These are phyloP conservation scores for Apocynum venetum DNA, from an alignment of 257 asterid species.

Conservation along the genomic window DNA sequence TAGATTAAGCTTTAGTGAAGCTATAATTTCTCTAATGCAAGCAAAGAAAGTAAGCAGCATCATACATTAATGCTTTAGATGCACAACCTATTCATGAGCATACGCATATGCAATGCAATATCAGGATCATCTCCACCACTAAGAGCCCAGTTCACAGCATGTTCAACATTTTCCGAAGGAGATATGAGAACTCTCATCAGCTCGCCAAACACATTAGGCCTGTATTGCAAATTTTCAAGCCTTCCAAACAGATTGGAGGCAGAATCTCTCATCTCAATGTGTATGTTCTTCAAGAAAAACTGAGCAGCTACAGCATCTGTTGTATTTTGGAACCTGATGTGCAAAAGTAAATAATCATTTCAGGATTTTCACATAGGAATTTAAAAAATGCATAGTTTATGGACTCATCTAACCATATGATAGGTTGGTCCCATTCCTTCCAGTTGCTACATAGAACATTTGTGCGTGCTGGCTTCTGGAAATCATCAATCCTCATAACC, in stretches of 20 bases:
- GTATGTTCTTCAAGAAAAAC: conserved; percentile 82
- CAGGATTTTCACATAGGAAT: background rate
- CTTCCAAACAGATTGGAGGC: conserved; percentile 76
- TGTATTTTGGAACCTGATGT: conserved; percentile 84
- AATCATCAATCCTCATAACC: conserved; percentile 85
- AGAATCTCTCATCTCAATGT: conserved; percentile 67
- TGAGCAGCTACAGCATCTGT: conserved; percentile 98
- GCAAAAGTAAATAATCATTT: conserved; percentile 11
- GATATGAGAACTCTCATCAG: conserved; percentile 78
- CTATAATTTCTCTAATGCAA: background rate
- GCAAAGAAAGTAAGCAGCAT: background rate
- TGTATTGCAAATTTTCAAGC: conserved; percentile 60
- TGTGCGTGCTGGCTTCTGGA: conserved; percentile 72
- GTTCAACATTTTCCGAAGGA: conserved; percentile 66
- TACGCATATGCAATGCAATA: conserved; percentile 90
- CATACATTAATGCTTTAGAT: background rate
- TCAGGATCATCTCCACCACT: conserved; percentile 72
- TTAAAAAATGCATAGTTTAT: background rate
- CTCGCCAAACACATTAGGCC: conserved; percentile 96
- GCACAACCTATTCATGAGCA: conserved; percentile 89
- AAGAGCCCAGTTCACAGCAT: conserved; percentile 74
- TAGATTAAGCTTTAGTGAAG: background rate
- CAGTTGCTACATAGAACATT: conserved; percentile 88
- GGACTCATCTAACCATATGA: conserved; percentile 58
- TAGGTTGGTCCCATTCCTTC: conserved; percentile 84